These are phyloP conservation scores for Fagopyrum homotropicum DNA, from an alignment of 148 eudicot genomes.

Conservation along the genomic window DNA sequence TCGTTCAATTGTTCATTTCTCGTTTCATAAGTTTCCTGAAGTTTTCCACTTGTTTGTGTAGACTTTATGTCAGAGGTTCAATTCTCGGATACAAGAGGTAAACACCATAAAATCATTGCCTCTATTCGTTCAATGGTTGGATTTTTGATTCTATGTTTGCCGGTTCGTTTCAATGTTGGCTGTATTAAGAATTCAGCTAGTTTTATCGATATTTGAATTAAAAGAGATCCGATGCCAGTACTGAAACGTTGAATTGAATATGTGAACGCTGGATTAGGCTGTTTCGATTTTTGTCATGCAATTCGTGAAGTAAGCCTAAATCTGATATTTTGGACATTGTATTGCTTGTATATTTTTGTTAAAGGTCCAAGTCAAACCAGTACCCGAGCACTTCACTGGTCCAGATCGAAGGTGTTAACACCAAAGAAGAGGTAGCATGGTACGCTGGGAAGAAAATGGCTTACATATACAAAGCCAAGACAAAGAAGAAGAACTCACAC, in stretches of 20 bases:
- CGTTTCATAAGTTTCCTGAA: neutral
- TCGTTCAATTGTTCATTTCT: neutral
- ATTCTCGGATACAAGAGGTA: constrained; percentile 79
- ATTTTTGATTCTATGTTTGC: too few species aligned
- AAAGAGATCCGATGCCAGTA: too few species aligned
- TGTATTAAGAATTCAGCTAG: neutral
- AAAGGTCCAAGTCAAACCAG: constrained; percentile 82
- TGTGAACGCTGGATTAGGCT: too few species aligned
- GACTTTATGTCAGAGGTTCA: constrained; percentile 50
- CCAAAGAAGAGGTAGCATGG: constrained; percentile 75
- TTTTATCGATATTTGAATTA: too few species aligned
- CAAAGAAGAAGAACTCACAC: constrained; percentile 57
- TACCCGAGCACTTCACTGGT: constrained; percentile 73
- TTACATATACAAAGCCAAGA: constrained; percentile 77
- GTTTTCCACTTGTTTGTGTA: neutral
- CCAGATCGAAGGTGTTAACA: constrained; percentile 84
- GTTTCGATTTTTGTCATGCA: too few species aligned
- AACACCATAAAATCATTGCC: neutral
- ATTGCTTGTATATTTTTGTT: neutral
- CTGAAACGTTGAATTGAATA: too few species aligned
- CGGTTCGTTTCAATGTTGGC: neutral
- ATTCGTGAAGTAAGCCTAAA: neutral
- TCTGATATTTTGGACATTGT: neutral
- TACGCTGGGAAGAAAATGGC: constrained; percentile 70
- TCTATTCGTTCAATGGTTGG: too few species aligned